phyloP scores from a whole-genome alignment of 2,329 filamentous ascomycete genomes.

The Cylindrodendrum hubeiense region DNA sequence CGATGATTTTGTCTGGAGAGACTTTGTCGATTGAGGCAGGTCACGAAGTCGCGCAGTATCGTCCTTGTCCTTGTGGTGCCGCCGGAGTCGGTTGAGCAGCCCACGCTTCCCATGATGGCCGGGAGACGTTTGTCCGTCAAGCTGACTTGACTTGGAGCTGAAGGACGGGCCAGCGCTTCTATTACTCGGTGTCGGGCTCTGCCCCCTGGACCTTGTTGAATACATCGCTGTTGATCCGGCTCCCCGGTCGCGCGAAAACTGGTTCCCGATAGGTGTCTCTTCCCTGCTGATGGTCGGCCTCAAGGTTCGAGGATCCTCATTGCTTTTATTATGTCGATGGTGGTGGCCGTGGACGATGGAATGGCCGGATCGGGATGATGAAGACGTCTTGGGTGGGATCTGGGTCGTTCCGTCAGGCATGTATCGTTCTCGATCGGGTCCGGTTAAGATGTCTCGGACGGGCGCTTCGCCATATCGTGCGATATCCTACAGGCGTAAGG shows the following conservation, averaged over 20 bases:
- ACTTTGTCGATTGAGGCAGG: slow-evolving; percentile 65
- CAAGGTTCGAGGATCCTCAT: slow-evolving; percentile 73
- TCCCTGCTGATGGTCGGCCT: slow-evolving; percentile 83
- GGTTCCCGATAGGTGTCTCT: slow-evolving; percentile 67
- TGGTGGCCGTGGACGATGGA: slow-evolving; percentile 75
- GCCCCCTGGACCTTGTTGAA: slow-evolving; percentile 69
- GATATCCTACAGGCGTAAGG: slow-evolving; percentile 69
- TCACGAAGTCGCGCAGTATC: slow-evolving; percentile 57
- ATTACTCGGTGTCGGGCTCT: slow-evolving; percentile 85
- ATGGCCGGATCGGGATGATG: slow-evolving; percentile 70
- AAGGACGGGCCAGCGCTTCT: slow-evolving; percentile 65
- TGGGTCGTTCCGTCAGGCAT: slow-evolving; percentile 61
- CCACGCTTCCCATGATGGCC: slow-evolving; percentile 64
- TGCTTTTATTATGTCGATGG: slow-evolving; percentile 78
- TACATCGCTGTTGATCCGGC: slow-evolving; percentile 58
- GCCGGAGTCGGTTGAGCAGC: slow-evolving; percentile 63
- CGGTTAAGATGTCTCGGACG: slow-evolving; percentile 76
- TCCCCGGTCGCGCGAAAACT: slow-evolving; percentile 65
- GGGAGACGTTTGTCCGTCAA: slow-evolving; percentile 71
- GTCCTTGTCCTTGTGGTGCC: slow-evolving; percentile 67
- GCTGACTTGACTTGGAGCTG: slow-evolving; percentile 61
- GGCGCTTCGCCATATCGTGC: slow-evolving; percentile 83
- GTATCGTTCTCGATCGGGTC: slow-evolving; percentile 78
- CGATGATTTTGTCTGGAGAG: slow-evolving; percentile 64
- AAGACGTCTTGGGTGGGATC: slow-evolving; percentile 71